A percentile compares a stretch with the other conserved stretches of the same genome.
Evolutionary conservation across 768 basidiomycete species (phyloP).

Genomic region (Astraeus odoratus): DNA sequence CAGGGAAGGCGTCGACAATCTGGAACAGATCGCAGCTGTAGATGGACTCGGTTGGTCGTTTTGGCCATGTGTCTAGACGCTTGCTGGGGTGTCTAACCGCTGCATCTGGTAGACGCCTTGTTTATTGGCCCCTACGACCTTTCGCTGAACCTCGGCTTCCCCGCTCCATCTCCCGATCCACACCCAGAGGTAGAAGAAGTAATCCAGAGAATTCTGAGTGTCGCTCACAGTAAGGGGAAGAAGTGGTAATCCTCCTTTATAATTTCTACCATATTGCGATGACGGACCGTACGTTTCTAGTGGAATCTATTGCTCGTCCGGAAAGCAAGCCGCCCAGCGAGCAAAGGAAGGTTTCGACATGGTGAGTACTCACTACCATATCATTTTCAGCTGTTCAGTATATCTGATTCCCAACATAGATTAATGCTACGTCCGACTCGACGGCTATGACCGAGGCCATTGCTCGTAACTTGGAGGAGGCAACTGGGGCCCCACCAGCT

Average conservation of each 20-base stretch:
- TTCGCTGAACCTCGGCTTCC: constrained; percentile 54
- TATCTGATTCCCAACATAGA: constrained; percentile 26
- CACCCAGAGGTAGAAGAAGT: constrained; percentile 56
- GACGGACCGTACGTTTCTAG: constrained; percentile 19
- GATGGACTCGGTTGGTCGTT: constrained; percentile 51
- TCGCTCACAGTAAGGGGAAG: constrained; percentile 48
- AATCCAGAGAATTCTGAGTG: constrained; percentile 47
- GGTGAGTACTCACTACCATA: constrained; percentile 21
- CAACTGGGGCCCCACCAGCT: constrained; percentile 11
- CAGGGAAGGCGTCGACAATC: constrained; percentile 49
- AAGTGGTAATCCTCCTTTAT: constrained; percentile 43
- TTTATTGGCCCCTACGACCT: constrained; percentile 68
- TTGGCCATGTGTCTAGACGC: no score
- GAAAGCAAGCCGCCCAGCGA: constrained; percentile 37
- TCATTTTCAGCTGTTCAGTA: neutral
- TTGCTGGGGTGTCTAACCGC: neutral
- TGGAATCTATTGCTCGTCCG: constrained; percentile 43
- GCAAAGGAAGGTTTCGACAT: constrained; percentile 49
- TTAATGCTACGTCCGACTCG: constrained; percentile 41
- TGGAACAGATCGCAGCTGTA: constrained; percentile 51
- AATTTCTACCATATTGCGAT: neutral
- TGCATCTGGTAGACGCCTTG: constrained; percentile 35
- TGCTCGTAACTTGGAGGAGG: constrained; percentile 15
- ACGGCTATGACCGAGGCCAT: constrained; percentile 37
- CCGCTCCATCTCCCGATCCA: constrained; percentile 55